Percentiles rank a stretch among this genome's conserved stretches.
Conservation (phyloP, 225 moss, liverwort and hornwort genomes). For the Ulota crispa region DNA sequence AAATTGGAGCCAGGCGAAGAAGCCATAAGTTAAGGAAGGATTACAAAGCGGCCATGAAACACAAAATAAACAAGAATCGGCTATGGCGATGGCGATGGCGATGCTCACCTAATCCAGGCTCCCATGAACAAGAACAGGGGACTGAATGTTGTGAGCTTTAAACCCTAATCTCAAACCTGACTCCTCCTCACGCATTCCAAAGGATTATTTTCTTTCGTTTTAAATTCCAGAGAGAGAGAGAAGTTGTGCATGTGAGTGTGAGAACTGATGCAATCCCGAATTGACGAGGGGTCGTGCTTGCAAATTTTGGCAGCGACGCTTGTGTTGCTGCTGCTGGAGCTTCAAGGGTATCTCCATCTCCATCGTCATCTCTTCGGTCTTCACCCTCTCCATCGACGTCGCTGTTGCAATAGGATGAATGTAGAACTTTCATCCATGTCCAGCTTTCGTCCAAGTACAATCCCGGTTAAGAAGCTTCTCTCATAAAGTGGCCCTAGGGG, state of each 20-base stretch:
- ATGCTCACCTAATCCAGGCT: background rate
- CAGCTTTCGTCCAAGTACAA: background rate
- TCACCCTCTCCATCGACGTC: no score
- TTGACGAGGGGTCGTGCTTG: background rate
- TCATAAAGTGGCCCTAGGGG: no score
- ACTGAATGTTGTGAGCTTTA: background rate
- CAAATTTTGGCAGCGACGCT: background rate
- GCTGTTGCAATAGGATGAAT: background rate
- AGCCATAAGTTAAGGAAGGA: constrained; percentile 19
- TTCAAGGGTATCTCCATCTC: background rate
- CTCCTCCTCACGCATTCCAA: background rate
- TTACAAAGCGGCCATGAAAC: constrained; percentile 19
- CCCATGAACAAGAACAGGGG: background rate
- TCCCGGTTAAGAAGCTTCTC: background rate
- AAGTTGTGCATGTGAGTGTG: background rate
- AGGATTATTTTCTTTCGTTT: no score
- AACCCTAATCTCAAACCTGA: constrained; percentile 10
- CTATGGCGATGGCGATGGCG: background rate
- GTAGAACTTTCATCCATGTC: background rate
- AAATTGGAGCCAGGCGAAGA: background rate
- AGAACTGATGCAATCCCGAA: background rate
- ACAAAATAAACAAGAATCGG: background rate
- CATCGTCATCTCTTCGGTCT: background rate
- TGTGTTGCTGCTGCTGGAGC: background rate
- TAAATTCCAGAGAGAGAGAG: background rate